Conservation (phyloP, 192 early-diverging fungal species). For the Gamsiella multidivaricata region DNA sequence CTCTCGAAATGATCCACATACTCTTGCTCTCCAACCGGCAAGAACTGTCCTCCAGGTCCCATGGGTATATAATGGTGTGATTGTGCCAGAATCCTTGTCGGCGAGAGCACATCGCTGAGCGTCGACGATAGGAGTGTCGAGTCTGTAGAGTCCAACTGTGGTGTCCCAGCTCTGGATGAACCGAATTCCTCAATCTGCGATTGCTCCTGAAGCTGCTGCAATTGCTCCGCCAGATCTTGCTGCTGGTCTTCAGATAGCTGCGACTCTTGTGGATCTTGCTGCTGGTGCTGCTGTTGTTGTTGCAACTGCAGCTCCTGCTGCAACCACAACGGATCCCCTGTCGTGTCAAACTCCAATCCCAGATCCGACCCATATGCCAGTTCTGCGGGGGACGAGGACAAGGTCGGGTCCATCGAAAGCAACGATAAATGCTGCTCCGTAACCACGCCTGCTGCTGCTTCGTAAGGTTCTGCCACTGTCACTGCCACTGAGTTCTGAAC, state of each 20-base stretch:
- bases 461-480: background rate
- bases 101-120: conserved; percentile 17
- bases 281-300: conserved; percentile 6
- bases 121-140: conserved; percentile 22
- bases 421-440: conserved; percentile 18
- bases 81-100: background rate
- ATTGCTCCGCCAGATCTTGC: too few species aligned
- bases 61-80: conserved; percentile 36
- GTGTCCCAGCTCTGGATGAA: conserved; percentile 28
- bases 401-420: conserved; percentile 24
- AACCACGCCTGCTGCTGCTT: background rate
- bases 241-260: conserved; percentile 4
- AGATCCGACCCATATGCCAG: conserved; percentile 26
- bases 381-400: conserved; percentile 35
- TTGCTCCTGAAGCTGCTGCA: background rate
- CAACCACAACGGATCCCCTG: conserved; percentile 17
- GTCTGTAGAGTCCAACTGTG: conserved; percentile 15
- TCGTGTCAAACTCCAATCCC: conserved; percentile 26
- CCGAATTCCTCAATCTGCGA: background rate
- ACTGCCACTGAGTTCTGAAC: background rate
- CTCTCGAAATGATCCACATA: background rate
- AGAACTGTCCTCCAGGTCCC: conserved; percentile 20
- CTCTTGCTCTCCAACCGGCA: background rate
- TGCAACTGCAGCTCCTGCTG: conserved; percentile 31
- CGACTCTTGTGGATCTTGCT: background rate